These are phyloP conservation scores for Rhynchosporium secalis DNA, from an alignment of 2,329 filamentous ascomycete genomes.

Conservation along the genomic window DNA sequence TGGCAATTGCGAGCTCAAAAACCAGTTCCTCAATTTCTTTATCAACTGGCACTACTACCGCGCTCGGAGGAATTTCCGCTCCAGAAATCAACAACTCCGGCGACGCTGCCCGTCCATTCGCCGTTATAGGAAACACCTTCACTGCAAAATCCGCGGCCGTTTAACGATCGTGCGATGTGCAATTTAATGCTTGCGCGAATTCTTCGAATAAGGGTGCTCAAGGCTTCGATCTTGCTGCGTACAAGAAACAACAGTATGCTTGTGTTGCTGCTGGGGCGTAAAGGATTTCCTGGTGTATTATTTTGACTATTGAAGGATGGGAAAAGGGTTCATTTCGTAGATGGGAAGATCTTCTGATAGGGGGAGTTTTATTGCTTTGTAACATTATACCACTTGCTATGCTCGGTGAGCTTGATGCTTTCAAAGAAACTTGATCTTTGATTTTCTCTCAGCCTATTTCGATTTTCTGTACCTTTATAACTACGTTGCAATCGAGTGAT, in stretches of 20 bases:
- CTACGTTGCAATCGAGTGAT: background rate
- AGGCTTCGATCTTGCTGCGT: conserved; percentile 30
- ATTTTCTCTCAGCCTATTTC: too few species aligned
- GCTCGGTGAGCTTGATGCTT: background rate
- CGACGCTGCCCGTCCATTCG: conserved; percentile 52
- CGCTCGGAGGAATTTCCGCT: conserved; percentile 50
- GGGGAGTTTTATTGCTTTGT: conserved; percentile 16
- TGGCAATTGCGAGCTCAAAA: conserved; percentile 7
- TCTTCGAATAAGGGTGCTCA: conserved; percentile 52
- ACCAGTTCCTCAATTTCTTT: conserved; percentile 7
- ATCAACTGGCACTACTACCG: conserved; percentile 17
- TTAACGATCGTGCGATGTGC: conserved; percentile 61
- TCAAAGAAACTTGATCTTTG: conserved; percentile 9
- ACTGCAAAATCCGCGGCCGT: conserved; percentile 54
- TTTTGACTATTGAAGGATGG: conserved; percentile 7
- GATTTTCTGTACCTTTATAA: too few species aligned
- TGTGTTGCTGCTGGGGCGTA: conserved; percentile 24
- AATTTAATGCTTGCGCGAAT: conserved; percentile 61
- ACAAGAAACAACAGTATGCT: conserved; percentile 28
- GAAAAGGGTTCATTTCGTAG: background rate
- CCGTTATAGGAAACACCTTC: conserved; percentile 58
- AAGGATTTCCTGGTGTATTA: background rate
- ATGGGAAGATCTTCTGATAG: background rate
- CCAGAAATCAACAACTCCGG: conserved; percentile 52
- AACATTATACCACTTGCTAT: conserved; percentile 21